Evolutionary conservation across 179 eudicot genomes (phyloP).

Genomic region (Drosera spatulata): DNA sequence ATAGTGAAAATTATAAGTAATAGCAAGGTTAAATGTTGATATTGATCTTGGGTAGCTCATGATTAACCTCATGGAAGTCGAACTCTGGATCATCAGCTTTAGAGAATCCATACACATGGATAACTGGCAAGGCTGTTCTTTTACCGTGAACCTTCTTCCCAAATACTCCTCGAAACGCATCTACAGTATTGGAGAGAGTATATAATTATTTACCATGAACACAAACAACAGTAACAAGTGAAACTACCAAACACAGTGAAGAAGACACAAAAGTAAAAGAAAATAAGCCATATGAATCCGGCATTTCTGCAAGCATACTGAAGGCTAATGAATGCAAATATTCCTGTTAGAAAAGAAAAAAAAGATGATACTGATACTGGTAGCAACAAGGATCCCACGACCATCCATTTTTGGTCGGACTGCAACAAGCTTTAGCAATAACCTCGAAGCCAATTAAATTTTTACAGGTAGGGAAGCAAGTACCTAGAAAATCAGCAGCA

Average conservation of each 20-base stretch:
- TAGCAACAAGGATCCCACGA: no score
- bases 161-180: conserved; percentile 68
- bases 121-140: conserved; percentile 39
- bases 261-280: background rate
- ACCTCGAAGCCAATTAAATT: background rate
- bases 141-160: conserved; percentile 16
- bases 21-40: background rate
- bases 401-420: background rate
- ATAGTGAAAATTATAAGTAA: background rate
- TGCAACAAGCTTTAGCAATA: background rate
- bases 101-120: conserved; percentile 90
- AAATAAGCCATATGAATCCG: background rate
- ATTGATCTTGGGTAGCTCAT: background rate
- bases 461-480: background rate
- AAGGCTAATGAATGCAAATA: no score
- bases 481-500: conserved; percentile 79
- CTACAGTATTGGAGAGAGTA: conserved; percentile 20
- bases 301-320: no score
- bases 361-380: no score
- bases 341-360: no score
- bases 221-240: background rate
- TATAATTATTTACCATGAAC: background rate
- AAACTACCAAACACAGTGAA: background rate
- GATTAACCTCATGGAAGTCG: conserved; percentile 71
- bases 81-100: conserved; percentile 91